A percentile compares a stretch with the other conserved stretches of the same genome.
Evolutionary conservation across 1,139 yeast species (phyloP).

Genomic region (Debaryomyces coudertii): DNA sequence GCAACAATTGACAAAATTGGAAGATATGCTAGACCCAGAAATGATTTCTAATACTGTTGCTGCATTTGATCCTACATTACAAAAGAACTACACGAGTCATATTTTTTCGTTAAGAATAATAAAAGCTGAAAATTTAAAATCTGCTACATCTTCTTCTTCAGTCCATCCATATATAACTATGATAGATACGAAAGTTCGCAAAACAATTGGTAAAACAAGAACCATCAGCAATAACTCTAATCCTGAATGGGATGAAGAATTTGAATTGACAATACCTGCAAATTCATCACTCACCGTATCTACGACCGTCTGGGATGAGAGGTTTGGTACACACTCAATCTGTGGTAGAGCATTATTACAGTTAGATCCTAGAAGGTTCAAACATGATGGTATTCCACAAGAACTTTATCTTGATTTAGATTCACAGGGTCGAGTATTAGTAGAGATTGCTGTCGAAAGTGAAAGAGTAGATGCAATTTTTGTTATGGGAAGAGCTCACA

Average conservation of each 20-base stretch:
- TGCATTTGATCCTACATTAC: slow-evolving; percentile 33
- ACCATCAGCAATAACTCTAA: slow-evolving; percentile 61
- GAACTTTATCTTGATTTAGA: slow-evolving; percentile 66
- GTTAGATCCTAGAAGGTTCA: slow-evolving; percentile 66
- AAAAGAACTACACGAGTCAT: slow-evolving; percentile 47
- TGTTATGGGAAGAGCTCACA: slow-evolving; percentile 74
- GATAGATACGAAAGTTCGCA: slow-evolving; percentile 59
- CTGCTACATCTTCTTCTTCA: slow-evolving; percentile 37
- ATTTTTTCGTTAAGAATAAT: slow-evolving; percentile 68
- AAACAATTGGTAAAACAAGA: slow-evolving; percentile 72
- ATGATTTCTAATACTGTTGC: slow-evolving; percentile 52
- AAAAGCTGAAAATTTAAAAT: slow-evolving; percentile 70
- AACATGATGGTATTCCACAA: slow-evolving; percentile 69
- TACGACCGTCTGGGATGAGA: slow-evolving; percentile 77
- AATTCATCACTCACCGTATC: slow-evolving; percentile 49
- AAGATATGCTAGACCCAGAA: slow-evolving; percentile 65
- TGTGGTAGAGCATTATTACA: slow-evolving; percentile 70
- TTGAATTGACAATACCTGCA: slow-evolving; percentile 59
- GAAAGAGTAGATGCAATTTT: slow-evolving; percentile 79
- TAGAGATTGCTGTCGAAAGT: slow-evolving; percentile 75
- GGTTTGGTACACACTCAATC: slow-evolving; percentile 59
- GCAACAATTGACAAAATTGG: slow-evolving; percentile 60
- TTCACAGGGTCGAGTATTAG: slow-evolving; percentile 63
- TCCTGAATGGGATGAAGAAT: slow-evolving; percentile 91
- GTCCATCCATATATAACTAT: slow-evolving; percentile 72